Conservation (phyloP, 139 green algal species). For the Closterium sp. region DNA sequence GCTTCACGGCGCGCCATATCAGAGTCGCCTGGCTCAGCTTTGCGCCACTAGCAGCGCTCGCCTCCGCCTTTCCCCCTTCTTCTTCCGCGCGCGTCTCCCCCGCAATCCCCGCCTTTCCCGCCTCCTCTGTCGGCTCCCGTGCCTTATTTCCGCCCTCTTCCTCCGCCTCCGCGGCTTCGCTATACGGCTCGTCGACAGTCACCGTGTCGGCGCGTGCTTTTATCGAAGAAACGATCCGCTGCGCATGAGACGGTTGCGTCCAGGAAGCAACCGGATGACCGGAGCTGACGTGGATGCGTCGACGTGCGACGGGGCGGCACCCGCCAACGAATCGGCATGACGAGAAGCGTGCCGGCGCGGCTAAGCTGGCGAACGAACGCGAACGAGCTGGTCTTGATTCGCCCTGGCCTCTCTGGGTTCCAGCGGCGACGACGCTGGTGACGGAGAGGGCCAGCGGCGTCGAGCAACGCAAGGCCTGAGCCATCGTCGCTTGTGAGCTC, state of each 20-base stretch:
- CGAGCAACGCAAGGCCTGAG: neutral
- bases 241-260: too few relatives aligned
- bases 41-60: neutral
- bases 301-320: too few relatives aligned
- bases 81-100: neutral
- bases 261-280: neutral
- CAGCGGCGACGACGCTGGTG: too few relatives aligned
- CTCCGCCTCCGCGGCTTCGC: neutral
- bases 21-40: constrained; percentile 25
- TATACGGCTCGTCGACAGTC: neutral
- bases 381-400: too few relatives aligned
- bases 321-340: too few relatives aligned
- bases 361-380: too few relatives aligned
- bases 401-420: too few relatives aligned
- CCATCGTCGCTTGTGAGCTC: neutral
- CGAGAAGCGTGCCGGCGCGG: too few relatives aligned
- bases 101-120: neutral
- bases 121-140: neutral
- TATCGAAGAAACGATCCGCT: neutral
- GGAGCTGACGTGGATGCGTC: neutral
- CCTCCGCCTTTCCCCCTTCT: neutral
- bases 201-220: neutral
- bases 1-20: constrained; percentile 42
- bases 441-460: too few relatives aligned
- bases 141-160: neutral